Evolutionary conservation across 106 monocot species (phyloP).

Genomic region (Dioscorea zingiberensis): DNA sequence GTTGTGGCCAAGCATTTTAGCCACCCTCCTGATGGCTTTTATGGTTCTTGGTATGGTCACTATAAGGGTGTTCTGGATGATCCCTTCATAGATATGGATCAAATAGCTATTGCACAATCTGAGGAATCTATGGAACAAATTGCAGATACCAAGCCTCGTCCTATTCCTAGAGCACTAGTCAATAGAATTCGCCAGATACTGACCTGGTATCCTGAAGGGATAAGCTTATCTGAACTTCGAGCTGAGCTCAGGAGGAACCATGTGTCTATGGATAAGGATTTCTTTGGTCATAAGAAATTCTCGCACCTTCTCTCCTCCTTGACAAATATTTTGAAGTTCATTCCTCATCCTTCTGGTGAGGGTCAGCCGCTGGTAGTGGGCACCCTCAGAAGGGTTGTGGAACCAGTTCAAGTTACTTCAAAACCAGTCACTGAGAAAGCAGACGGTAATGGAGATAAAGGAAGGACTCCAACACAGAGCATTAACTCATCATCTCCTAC

Average conservation of each 20-base stretch:
- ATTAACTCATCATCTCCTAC: constrained; percentile 10
- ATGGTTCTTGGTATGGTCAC: constrained; percentile 93
- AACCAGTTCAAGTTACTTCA: constrained; percentile 15
- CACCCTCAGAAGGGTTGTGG: constrained; percentile 14
- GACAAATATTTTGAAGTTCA: constrained; percentile 42
- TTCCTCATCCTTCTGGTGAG: constrained; percentile 29
- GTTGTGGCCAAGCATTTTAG: constrained; percentile 56
- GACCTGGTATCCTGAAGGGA: constrained; percentile 55
- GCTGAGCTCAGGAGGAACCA: constrained; percentile 49
- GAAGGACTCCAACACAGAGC: neutral
- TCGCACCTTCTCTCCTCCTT: constrained; percentile 52
- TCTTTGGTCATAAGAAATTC: constrained; percentile 74
- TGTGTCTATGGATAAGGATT: constrained; percentile 52
- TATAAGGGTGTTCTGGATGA: constrained; percentile 62
- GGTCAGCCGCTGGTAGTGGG: constrained; percentile 40
- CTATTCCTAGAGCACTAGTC: constrained; percentile 45
- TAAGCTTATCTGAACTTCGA: constrained; percentile 39
- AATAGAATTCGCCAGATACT: constrained; percentile 53
- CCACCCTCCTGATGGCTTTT: constrained; percentile 81
- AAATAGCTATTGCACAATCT: constrained; percentile 10
- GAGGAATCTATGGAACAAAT: constrained; percentile 40
- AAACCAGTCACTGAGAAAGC: constrained; percentile 16
- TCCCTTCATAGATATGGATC: constrained; percentile 33
- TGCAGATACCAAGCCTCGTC: constrained; percentile 41
- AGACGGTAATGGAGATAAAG: constrained; percentile 6